Evolutionary conservation across 805 yeast genomes (phyloP).

Genomic region (Wickerhamiella brachini): DNA sequence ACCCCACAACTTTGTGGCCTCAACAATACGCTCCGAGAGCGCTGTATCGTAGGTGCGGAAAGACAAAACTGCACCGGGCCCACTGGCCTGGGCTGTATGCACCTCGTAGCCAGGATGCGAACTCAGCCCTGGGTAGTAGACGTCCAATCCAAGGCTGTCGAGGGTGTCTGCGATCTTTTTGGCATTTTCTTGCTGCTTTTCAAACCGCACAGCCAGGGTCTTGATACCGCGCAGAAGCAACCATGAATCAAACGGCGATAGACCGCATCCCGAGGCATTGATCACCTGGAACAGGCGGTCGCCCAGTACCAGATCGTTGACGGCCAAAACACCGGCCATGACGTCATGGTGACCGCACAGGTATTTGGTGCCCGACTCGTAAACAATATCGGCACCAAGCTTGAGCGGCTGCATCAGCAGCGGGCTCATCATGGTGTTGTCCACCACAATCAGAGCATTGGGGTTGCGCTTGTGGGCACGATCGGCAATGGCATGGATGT

Average conservation of each 20-base stretch:
- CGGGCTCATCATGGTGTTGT: slow-evolving; percentile 96
- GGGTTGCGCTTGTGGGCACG: slow-evolving; percentile 58
- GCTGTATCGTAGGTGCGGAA: slow-evolving; percentile 73
- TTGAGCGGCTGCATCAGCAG: slow-evolving; percentile 71
- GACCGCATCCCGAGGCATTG: slow-evolving; percentile 83
- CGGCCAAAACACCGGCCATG: slow-evolving; percentile 89
- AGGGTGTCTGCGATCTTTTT: slow-evolving; percentile 62
- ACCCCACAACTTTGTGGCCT: slow-evolving; percentile 61
- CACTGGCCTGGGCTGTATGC: slow-evolving; percentile 63
- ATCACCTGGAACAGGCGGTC: slow-evolving; percentile 60
- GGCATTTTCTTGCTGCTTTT: slow-evolving; percentile 78
- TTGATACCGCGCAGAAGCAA: slow-evolving; percentile 75
- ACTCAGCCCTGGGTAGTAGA: slow-evolving; percentile 74
- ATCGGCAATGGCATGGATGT: slow-evolving; percentile 51
- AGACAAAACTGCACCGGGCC: slow-evolving; percentile 80
- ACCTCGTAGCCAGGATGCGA: slow-evolving; percentile 70
- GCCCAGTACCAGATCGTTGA: slow-evolving; percentile 48
- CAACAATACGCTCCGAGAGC: slow-evolving; percentile 58
- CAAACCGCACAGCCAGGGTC: slow-evolving; percentile 74
- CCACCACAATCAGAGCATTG: slow-evolving; percentile 68
- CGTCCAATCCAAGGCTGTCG: slow-evolving; percentile 53
- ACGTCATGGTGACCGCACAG: slow-evolving; percentile 91
- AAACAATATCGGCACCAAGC: slow-evolving; percentile 79
- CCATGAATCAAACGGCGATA: slow-evolving; percentile 91
- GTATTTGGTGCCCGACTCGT: slow-evolving; percentile 88